Evolutionary conservation across 352 stramenopile species (phyloP), one percentile per base, ranked within the genome.

Genomic region (Bremia lactucae): DNA sequence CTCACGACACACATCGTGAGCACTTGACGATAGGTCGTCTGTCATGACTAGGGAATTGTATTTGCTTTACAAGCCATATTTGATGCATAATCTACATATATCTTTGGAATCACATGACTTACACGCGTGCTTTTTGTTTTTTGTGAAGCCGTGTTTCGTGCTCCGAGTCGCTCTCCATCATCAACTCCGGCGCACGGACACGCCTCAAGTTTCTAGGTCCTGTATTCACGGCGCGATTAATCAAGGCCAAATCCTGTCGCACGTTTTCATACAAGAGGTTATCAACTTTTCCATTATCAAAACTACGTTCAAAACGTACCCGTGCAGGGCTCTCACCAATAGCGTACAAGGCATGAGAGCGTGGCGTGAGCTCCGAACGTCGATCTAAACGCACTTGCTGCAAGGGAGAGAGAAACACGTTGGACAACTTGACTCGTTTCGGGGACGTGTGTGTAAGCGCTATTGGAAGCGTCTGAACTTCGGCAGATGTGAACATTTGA

Each of bases 381-480:
- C 79, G 71, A 44, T 87, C 64, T 28, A 87, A 58, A 13, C 76
- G 68, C 7, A 77, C 65, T 45, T 89, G 82, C 47, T 88, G 78
- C 20, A 89, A 50, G 4, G 81, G 78, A 11, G 78, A 88, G 71
- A 93, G 87, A 55, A 87, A 93, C 13, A 93, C 61, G 43, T 93
- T 93, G 21, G 78, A 87, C 11, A 65, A 60, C 21, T 70, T 56
- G 43, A 93, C 71, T 15, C 81, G 81, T 49, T 89, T 85, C 2
- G 81, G 81, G 1, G 81, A 93, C 23, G 72, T 69, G 49, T 87
- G 74, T 24, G 83, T 65, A 26, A 87, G 70, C 3, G 81, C 75
- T 25, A 87, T 67, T 0, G 81, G 81, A 6, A 90, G 62, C 13
- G 72, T 73, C 65, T 89, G 70, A 22, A 89, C 78, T 59, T 91